Percentiles rank a stretch among this genome's conserved stretches.
These are phyloP conservation scores for Dalbergia cochinchinensis DNA, from an alignment of 306 rosid genomes.

Conservation along the genomic window DNA sequence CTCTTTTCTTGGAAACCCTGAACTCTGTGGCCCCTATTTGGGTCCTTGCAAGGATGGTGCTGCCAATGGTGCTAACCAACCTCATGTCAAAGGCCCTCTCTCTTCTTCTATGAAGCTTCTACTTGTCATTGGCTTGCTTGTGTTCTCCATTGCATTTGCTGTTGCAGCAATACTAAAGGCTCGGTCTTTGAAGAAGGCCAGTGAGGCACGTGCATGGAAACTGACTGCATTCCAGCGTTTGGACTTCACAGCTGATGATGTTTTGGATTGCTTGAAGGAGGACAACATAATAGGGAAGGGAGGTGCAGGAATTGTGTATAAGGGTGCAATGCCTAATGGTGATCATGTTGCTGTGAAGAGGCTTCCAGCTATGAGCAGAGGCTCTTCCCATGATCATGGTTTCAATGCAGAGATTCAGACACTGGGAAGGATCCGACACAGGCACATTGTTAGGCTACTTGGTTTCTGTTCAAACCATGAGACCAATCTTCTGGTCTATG, in stretches of 20 bases:
- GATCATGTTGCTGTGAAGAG: constrained; percentile 91
- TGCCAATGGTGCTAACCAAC: constrained; percentile 56
- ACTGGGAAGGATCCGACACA: constrained; percentile 86
- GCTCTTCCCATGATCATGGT: constrained; percentile 97
- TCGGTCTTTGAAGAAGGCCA: constrained; percentile 82
- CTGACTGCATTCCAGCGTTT: constrained; percentile 91
- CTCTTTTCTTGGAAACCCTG: constrained; percentile 83
- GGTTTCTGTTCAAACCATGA: constrained; percentile 98
- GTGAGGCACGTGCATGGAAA: constrained; percentile 88
- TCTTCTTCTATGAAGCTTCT: constrained; percentile 83
- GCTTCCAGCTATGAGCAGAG: constrained; percentile 88
- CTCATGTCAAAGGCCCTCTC: constrained; percentile 67
- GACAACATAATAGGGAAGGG: constrained; percentile 97
- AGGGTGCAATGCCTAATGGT: constrained; percentile 81
- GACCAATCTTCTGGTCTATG: constrained; percentile 93
- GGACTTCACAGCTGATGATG: constrained; percentile 92
- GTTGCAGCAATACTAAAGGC: constrained; percentile 86
- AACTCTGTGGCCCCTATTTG: constrained; percentile 91
- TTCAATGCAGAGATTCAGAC: constrained; percentile 99
- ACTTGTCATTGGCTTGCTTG: constrained; percentile 80
- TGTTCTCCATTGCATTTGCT: constrained; percentile 80
- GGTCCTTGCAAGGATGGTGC: constrained; percentile 88
- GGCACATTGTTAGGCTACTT: constrained; percentile 88
- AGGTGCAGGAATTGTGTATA: constrained; percentile 99
- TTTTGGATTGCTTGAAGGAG: constrained; percentile 85